Evolutionary conservation across 768 basidiomycete genomes (phyloP), one percentile per base, ranked within the genome.

Genomic region (Pleurotus sapidus): DNA sequence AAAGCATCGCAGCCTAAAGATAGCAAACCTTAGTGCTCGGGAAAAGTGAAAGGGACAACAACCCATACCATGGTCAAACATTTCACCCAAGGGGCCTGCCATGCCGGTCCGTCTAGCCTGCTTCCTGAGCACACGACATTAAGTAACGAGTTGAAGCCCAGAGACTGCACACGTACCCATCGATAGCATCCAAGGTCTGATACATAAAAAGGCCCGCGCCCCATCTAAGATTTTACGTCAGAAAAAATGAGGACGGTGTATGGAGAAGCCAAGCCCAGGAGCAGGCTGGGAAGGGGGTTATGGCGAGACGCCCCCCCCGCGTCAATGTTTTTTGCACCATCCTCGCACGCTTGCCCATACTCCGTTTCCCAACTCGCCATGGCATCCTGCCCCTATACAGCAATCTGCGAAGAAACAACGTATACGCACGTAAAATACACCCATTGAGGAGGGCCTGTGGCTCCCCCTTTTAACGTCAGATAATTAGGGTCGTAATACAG

Each of bases 41-140:
- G 9, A 9, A 30, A 34, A 11, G 30, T 34, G 30, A 11, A 34
- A 34, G 30, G 30, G 9, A 9, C 30, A 34, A 34, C 30, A 34
- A 34, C 9, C 64, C 77, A 49, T 63, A 88, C 95, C 96, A 71
- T 98, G 97, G 68, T 99, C 97, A 70, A 99, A 99, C 87, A 98
- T 88, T 70, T 99, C 92, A 15, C 97, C 97, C 30, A 98, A 74
- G 23, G 96, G 96, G 4, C 97, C 93, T n/a, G 94, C 90, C 92
- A 97, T 98, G 1, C 94, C 94, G 1, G 95, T 96, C 50, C 96
- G 76, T 60, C 97, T 77, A 18, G 97, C 97, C 72, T 99, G 97
- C 70, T 98, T 98, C 14, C 96, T 93, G 51, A 8, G 18, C 39
- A 54, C 17, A 25, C 9, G 49, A 20, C 15, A 15, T 24, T 46